Evolutionary conservation across 805 yeast species (phyloP).

Genomic region (Komagataella populi): DNA sequence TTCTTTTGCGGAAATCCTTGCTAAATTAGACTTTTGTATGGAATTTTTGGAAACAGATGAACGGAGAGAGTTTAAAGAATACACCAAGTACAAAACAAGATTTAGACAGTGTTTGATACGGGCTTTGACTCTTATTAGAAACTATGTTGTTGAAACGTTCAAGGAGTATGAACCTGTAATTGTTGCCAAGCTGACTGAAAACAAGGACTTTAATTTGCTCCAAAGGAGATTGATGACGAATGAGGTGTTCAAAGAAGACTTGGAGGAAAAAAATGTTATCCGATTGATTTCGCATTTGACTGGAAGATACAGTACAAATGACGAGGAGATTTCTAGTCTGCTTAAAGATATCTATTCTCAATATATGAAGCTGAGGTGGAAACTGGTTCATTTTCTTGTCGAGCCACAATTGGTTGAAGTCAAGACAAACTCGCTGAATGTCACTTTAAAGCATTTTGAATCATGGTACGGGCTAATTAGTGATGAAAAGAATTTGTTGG

Average conservation of each 20-base stretch:
- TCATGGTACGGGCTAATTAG: background rate
- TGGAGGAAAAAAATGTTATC: background rate
- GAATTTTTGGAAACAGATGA: conserved; percentile 38
- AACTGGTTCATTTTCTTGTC: background rate
- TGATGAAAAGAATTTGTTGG: background rate
- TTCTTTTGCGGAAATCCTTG: conserved; percentile 38
- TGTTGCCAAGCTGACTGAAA: background rate
- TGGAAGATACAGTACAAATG: background rate
- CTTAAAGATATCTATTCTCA: background rate
- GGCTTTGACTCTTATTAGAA: conserved; percentile 61
- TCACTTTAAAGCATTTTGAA: background rate
- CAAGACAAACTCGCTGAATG: background rate
- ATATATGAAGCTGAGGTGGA: background rate
- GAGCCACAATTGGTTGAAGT: background rate
- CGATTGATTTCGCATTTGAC: background rate
- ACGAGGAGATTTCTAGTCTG: background rate
- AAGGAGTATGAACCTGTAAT: conserved; percentile 6
- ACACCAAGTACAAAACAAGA: conserved; percentile 52
- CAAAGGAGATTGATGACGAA: background rate
- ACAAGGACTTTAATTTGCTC: background rate
- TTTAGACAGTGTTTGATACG: conserved; percentile 78
- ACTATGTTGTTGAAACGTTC: conserved; percentile 39
- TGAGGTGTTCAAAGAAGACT: background rate
- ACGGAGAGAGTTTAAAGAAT: conserved; percentile 45
- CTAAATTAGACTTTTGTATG: conserved; percentile 53